These are phyloP conservation scores for Arthrobotrys pseudoclavata DNA, from an alignment of 2,329 filamentous ascomycete species.

Conservation along the genomic window DNA sequence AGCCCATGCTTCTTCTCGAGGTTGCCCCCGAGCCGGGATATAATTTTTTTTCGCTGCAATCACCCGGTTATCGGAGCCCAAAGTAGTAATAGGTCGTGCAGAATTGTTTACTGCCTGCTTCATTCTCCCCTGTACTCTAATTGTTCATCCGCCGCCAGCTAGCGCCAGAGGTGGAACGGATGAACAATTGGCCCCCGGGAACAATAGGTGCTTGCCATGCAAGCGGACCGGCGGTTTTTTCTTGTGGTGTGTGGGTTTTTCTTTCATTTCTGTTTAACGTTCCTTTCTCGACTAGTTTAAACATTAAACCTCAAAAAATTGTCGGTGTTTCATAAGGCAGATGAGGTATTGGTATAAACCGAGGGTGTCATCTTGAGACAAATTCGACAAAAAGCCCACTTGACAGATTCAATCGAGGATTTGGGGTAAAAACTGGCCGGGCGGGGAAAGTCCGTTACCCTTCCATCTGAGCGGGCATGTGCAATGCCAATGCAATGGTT, in stretches of 20 bases:
- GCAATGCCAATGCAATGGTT: conserved; percentile 15
- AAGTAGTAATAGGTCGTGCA: conserved; percentile 53
- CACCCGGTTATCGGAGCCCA: conserved; percentile 55
- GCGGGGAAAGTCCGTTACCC: conserved; percentile 43
- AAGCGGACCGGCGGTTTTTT: conserved; percentile 27
- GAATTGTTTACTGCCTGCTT: conserved; percentile 29
- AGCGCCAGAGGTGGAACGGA: conserved; percentile 30
- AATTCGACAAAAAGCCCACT: conserved; percentile 11
- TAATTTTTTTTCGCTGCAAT: conserved; percentile 33
- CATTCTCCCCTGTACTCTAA: not conserved
- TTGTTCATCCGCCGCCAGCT: conserved; percentile 35
- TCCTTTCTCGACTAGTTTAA: conserved; percentile 28
- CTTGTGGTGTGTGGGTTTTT: conserved; percentile 4
- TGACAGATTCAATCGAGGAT: conserved; percentile 13
- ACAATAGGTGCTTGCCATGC: conserved; percentile 18
- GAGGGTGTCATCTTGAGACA: conserved; percentile 57
- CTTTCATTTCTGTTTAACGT: conserved; percentile 23
- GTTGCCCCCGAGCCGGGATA: conserved; percentile 26
- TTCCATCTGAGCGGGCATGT: conserved; percentile 29
- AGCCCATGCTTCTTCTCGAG: conserved; percentile 4
- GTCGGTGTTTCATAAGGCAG: conserved; percentile 58
- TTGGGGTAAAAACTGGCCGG: conserved; percentile 35
- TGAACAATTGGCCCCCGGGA: conserved; percentile 41
- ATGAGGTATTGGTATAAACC: conserved; percentile 45
- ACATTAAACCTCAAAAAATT: conserved; percentile 7